Conservation (phyloP, 1,139 yeast genomes). For the Protomyces macrosporus region DNA sequence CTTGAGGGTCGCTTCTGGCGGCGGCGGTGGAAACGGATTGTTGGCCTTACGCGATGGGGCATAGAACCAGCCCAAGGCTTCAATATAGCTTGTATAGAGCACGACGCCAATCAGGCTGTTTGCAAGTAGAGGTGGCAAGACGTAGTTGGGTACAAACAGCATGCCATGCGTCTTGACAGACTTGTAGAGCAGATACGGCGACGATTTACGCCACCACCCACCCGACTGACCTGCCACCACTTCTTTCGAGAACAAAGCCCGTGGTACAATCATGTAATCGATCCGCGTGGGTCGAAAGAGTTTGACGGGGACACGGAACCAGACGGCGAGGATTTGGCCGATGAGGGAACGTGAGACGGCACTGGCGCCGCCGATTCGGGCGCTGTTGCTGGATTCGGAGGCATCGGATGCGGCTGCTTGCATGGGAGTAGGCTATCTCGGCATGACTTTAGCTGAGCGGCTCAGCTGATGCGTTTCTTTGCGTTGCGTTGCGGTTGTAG, state of each 20-base stretch:
- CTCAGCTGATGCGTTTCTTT: no score
- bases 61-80: slow-evolving; percentile 37
- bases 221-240: slow-evolving; percentile 37
- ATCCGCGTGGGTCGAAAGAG: slow-evolving; percentile 84
- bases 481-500: no score
- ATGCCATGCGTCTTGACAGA: slow-evolving; percentile 78
- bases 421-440: no score
- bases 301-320: slow-evolving; percentile 73
- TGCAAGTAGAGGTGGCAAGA: slow-evolving; percentile 79
- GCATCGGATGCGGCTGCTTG: neutral
- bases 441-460: no score
- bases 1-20: slow-evolving; percentile 56
- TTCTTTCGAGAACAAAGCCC: slow-evolving; percentile 38
- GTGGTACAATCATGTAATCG: slow-evolving; percentile 56
- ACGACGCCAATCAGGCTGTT: slow-evolving; percentile 77
- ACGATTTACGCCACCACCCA: slow-evolving; percentile 69
- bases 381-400: slow-evolving; percentile 1
- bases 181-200: slow-evolving; percentile 62
- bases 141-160: slow-evolving; percentile 76
- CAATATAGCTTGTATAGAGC: slow-evolving; percentile 71
- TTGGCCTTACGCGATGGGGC: slow-evolving; percentile 4
- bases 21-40: slow-evolving; percentile 32
- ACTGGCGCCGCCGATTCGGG: slow-evolving; percentile 52
- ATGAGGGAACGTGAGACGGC: slow-evolving; percentile 80
- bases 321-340: slow-evolving; percentile 72